Evolutionary conservation across 805 yeast species (phyloP), one percentile per base, ranked within the genome.

Genomic region (Starmerella cellae): DNA sequence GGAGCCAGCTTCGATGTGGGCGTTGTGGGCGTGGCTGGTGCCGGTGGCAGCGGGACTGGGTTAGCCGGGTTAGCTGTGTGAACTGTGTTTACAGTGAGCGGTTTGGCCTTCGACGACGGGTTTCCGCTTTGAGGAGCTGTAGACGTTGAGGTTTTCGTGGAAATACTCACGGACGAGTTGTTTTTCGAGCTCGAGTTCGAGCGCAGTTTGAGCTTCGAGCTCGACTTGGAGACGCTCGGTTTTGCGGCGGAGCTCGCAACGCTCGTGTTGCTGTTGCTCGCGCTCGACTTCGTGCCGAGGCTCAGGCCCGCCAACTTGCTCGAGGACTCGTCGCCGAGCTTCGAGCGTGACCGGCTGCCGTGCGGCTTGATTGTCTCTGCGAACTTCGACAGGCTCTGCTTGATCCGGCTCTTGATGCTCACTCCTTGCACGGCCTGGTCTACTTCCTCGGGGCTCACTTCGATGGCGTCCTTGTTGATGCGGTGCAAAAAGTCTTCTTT

Each of bases 341-440:
- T 8, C 16, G 10, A 14, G 16, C 32, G 32, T 4, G 35, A 17
- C 22, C 32, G 17, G 8, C 8, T 16, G 6, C 17, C 11, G 16
- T 31, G 20, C 4, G 35, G 35, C 22, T 13, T 19, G 20, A 52
- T 29, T 3, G 45, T 46, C 5, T 45, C 46, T 8, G 51, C 50
- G 17, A 52, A 35, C 20, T 47, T 38, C 13, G 48, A 27, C 19
- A 77, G 54, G 21, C 72, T 69, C 44, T 66, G 69, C 51, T 67
- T 73, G 34, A 83, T 67, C 42, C 77, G 68, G 39, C 74, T 70
- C 6, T 85, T 87, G 38, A 84, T 69, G n/a, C 44, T 47, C 4
- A 40, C 51, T 11, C 94, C 94, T 28, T 77, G 70, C 3, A 84
- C 84, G 1, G 94, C 94, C 47, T 75, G 72, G 48, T 76, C 72